Percentiles rank a stretch among this genome's conserved stretches.
These are phyloP conservation scores for Neonectria sp. DNA, from an alignment of 2,329 filamentous ascomycete genomes.

Conservation along the genomic window DNA sequence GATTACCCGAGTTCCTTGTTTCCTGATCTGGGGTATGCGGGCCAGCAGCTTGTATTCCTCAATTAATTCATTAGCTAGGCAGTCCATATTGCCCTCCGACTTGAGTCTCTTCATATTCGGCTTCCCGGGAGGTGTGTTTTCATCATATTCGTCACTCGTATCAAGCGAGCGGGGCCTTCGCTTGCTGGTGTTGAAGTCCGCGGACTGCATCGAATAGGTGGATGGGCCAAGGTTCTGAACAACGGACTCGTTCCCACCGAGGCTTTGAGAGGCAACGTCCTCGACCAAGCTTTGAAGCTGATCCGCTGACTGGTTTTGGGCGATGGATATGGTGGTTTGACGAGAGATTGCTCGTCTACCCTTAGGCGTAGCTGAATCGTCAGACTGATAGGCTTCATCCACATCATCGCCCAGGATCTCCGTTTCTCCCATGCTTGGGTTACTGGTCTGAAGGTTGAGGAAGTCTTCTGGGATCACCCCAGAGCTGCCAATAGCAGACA, in stretches of 20 bases:
- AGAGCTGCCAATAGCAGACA: conserved; percentile 68
- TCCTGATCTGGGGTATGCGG: conserved; percentile 64
- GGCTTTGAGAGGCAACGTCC: conserved; percentile 69
- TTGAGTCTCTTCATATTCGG: conserved; percentile 70
- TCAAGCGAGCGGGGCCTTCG: conserved; percentile 66
- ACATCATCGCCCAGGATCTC: conserved; percentile 63
- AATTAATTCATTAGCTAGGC: conserved; percentile 52
- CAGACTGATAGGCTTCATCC: conserved; percentile 61
- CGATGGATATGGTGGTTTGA: conserved; percentile 55
- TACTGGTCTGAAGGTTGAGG: conserved; percentile 63
- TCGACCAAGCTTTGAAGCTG: conserved; percentile 67
- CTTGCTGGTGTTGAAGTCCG: conserved; percentile 67
- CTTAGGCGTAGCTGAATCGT: conserved; percentile 52
- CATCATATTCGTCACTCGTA: conserved; percentile 67
- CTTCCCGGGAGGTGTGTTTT: conserved; percentile 54
- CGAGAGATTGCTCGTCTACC: conserved; percentile 41
- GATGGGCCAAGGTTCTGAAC: conserved; percentile 38
- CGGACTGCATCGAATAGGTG: conserved; percentile 44
- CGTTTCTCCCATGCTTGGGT: conserved; percentile 56
- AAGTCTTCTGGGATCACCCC: conserved; percentile 64
- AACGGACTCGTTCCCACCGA: conserved; percentile 62
- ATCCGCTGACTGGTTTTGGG: conserved; percentile 61
- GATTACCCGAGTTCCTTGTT: conserved; percentile 69
- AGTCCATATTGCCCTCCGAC: conserved; percentile 62
- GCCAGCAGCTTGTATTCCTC: conserved; percentile 64